Evolutionary conservation across 2,329 filamentous ascomycete species (phyloP).

Genomic region (Aspergillus terreus): DNA sequence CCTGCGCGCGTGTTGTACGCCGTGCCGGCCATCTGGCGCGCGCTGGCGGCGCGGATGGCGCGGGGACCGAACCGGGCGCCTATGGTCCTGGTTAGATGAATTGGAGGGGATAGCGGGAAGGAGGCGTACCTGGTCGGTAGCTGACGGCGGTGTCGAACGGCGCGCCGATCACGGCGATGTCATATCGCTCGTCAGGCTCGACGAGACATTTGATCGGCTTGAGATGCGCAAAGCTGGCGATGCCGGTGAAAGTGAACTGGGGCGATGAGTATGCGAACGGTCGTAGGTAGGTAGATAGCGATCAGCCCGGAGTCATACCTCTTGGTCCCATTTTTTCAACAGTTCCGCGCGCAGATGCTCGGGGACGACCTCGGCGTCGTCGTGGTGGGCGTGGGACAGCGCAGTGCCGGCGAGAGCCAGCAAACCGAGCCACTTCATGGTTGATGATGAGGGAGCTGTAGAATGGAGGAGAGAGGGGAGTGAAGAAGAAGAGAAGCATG

Average conservation of each 20-base stretch:
- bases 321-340: conserved; percentile 46
- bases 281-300: background rate
- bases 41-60: conserved; percentile 78
- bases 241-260: conserved; percentile 66
- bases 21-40: conserved; percentile 73
- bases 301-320: conserved; percentile 29
- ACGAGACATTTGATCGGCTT: conserved; percentile 66
- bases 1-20: conserved; percentile 78
- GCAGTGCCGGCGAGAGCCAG: conserved; percentile 33
- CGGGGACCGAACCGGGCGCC: conserved; percentile 79
- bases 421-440: conserved; percentile 29
- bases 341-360: conserved; percentile 41
- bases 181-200: conserved; percentile 60
- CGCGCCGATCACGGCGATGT: conserved; percentile 69
- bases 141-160: conserved; percentile 72
- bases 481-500: conserved; percentile 1
- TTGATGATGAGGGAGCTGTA: conserved; percentile 4
- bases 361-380: conserved; percentile 37
- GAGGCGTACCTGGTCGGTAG: conserved; percentile 58
- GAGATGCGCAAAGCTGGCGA: conserved; percentile 71
- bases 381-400: conserved; percentile 37
- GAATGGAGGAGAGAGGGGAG: background rate
- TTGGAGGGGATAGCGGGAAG: no score
- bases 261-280: background rate
- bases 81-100: conserved; percentile 15